Evolutionary conservation across 2,329 filamentous ascomycete species (phyloP), one percentile per base, ranked within the genome.

Genomic region (Trichophyton equinum): DNA sequence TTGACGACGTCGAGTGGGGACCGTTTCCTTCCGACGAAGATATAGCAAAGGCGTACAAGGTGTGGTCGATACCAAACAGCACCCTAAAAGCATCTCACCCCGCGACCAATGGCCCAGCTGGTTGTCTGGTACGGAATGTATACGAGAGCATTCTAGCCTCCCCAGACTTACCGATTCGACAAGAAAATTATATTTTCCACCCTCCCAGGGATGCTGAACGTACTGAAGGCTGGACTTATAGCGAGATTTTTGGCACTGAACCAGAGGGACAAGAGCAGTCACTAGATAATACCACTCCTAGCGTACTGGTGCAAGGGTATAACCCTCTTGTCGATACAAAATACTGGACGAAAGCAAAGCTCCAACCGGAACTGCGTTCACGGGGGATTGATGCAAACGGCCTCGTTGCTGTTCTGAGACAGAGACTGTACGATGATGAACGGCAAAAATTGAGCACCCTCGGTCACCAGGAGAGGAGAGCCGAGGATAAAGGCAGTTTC

Each of bases 91-190:
- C 53, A 63, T 61, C 57, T 27, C 8, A 46, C 13, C 38, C 18
- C 2, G 7, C 20, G 15, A 61, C 47, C 20, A 59, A 20, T 11
- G 18, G 13, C 38, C 38, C 51, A 1, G 51, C 64, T n/a, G 61
- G 62, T 51, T 66, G 63, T 18, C 63, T 73, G 6, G 68, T 64
- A 15, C 55, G 62, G 27, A 71, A 72, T 57, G 68, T 74, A 7
- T 73, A 74, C 51, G 68, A 73, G 47, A 66, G 68, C 61, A 30
- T 73, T 56, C 67, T 70, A 62, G 59, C 51, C 15, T 61, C 66
- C 15, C 62, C 64, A 11, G 15, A 66, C 3, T 20, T 68, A 15
- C 69, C 70, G 2, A 46, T 62, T 42, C 36, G 65, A 63, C 44
- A 59, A 38, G n/a, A 58, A 38, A 9, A 40, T 13, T 44, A 15